Conservation (phyloP, 495 filamentous ascomycete genomes). For the Tuber microsphaerosporum region DNA sequence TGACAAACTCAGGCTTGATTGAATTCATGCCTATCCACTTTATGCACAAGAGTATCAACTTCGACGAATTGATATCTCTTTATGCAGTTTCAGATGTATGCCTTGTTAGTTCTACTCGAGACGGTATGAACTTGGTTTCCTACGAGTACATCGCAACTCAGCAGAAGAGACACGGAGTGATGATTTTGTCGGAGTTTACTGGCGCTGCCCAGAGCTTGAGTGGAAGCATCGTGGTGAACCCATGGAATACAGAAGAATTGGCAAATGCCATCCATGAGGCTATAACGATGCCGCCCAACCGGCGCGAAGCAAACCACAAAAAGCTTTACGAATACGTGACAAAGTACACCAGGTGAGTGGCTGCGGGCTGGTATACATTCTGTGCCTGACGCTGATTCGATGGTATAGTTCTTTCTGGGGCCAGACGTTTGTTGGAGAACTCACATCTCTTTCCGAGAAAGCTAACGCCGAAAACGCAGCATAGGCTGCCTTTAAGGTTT, state of each 20-base stretch:
- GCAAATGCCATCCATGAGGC: conserved; percentile 77
- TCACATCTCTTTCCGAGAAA: conserved; percentile 61
- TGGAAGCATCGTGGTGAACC: conserved; percentile 80
- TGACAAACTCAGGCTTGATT: conserved; percentile 56
- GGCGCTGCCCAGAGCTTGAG: conserved; percentile 82
- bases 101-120: conserved; percentile 80
- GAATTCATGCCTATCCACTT: conserved; percentile 93
- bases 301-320: conserved; percentile 70
- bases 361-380: background rate
- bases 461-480: conserved; percentile 34
- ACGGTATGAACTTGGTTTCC: conserved; percentile 95
- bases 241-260: conserved; percentile 83
- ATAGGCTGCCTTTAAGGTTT: background rate
- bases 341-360: conserved; percentile 67
- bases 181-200: conserved; percentile 89
- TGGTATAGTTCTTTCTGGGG: conserved; percentile 82
- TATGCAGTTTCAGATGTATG: conserved; percentile 88
- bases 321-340: conserved; percentile 78
- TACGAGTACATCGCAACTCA: conserved; percentile 95
- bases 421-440: conserved; percentile 80
- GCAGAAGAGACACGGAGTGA: conserved; percentile 70
- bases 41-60: conserved; percentile 73
- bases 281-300: conserved; percentile 76
- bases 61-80: conserved; percentile 78
- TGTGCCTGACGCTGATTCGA: conserved; percentile 17